Evolutionary conservation across 1,284 basidiomycete species (phyloP), one percentile per base, ranked within the genome.

Genomic region (Cutaneotrichosporon cutaneum): DNA sequence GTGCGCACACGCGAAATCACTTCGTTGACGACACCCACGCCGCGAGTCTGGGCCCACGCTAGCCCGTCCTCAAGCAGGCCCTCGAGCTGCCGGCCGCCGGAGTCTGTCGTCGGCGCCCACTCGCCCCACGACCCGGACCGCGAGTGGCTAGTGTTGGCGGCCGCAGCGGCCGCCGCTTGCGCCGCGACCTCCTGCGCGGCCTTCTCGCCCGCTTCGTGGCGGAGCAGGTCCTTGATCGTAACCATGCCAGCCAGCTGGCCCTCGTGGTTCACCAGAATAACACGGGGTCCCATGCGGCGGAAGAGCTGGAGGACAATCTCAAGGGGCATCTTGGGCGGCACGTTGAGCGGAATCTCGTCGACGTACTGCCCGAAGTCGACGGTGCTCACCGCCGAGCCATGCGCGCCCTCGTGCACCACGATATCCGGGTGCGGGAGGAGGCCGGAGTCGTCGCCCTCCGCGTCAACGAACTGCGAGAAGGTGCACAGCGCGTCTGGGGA

Each of bases 241-340:
- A 97, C 88, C 16, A 99, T 82, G 0, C 95, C 95, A 0, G 85
- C 86, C 3, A 99, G 83, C 45, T 82, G 81, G 13, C 95, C 95
- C 69, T 88, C 86, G 61, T 90, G 86, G 72, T 93, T 90, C 0
- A 99, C 92, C 6, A 99, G 84, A 63, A 99, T 94, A 16, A 96
- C 91, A 18, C 94, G 88, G 0, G 96, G 96, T 0, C 95, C 94
- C 88, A 97, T 90, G 54, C 92, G 85, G 72, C 94, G 90, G 83
- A 97, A 97, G 30, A 97, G 81, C 75, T 96, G 91, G 88, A 97
- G 92, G 13, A 95, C 93, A 60, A 97, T 94, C 78, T 99, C 95
- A 45, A 99, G 82, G 1, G 94, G 92, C 64, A 97, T 85, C 68
- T 90, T 90, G 1, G 93, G 90, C n/a, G 92, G 90, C 2, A 97